Evolutionary conservation across 2,329 filamentous ascomycete genomes (phyloP), one percentile per base, ranked within the genome.

Genomic region (Stachybotrys chlorohalonatus): DNA sequence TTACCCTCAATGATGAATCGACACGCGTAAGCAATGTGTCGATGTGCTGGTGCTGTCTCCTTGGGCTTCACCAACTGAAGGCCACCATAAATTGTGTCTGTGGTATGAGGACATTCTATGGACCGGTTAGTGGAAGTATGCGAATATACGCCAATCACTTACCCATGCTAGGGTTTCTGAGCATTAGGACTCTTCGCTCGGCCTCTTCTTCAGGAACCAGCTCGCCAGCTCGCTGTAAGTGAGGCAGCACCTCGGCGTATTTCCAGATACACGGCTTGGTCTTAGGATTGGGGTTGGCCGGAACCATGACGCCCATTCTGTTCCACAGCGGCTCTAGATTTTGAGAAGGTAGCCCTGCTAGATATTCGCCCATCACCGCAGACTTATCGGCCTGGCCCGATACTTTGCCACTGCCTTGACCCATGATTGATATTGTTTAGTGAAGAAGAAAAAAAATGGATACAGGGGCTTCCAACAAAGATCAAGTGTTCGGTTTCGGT

Each of bases 1-100:
- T 73, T 65, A 1, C 80, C 79, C 54, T 82, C 79, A 24, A 83
- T 80, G 56, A 83, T 80, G 65, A 82, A 83, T 6, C 80, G 74
- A 60, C 76, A 73, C 0, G 80, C 80, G 55, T 80, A 82, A 0
- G 80, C 80, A 3, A 76, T 75, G 60, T 83, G 80, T 0, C 80
- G 66, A 57, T 83, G 80, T 0, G 79, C 79, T 0, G 75, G 77
- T 0, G 80, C 79, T 0, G 71, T 78, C 56, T 83, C 80, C 31
- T 77, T 75, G 0, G 80, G 80, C 61, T 79, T 77, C 5, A 83
- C 77, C 1, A 83, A 69, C 59, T 83, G 80, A 1, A 83, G 71
- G 1, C 79, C 80, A 3, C 75, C 78, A 57, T 82, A 82, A 52
- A 83, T 69, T 1, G 80, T 82, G 60, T 83, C 79, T 4, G 78